Evolutionary conservation across 306 rosid genomes (phyloP).

Genomic region (Macrotyloma uniflorum): DNA sequence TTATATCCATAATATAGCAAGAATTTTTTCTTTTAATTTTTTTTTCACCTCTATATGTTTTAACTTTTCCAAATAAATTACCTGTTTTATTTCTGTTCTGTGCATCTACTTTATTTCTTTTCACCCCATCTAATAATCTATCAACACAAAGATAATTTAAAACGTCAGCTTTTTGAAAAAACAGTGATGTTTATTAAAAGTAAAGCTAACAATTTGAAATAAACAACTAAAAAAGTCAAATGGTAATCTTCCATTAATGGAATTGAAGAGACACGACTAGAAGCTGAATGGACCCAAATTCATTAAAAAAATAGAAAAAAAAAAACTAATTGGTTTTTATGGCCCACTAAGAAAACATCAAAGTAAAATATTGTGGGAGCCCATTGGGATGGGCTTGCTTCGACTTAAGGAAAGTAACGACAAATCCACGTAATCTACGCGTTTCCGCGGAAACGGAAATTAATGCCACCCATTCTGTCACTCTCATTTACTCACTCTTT

Average conservation of each 20-base stretch:
- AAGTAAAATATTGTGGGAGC: conserved; percentile 25
- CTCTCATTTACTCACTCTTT: not conserved
- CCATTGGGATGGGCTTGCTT: conserved; percentile 22
- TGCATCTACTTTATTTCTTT: not conserved
- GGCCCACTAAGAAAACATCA: conserved; percentile 8
- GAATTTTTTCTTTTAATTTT: not conserved
- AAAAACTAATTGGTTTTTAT: not conserved
- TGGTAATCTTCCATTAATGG: not conserved
- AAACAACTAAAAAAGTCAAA: not conserved
- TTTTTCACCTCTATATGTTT: not conserved
- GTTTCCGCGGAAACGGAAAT: conserved; percentile 45
- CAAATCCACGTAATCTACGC: conserved; percentile 42
- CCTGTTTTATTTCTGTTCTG: not conserved
- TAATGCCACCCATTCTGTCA: conserved; percentile 9
- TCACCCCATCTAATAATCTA: not conserved
- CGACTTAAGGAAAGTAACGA: not conserved
- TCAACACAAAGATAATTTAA: not conserved
- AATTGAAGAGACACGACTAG: not conserved
- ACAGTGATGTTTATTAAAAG: not conserved
- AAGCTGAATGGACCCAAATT: not conserved
- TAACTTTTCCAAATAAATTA: not conserved
- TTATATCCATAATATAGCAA: not conserved
- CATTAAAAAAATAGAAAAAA: not conserved
- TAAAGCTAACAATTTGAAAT: not conserved
- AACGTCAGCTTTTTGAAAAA: not conserved